Evolutionary conservation across 2,329 filamentous ascomycete species (phyloP), one percentile per base, ranked within the genome.

Genomic region (Ciborinia camelliae): DNA sequence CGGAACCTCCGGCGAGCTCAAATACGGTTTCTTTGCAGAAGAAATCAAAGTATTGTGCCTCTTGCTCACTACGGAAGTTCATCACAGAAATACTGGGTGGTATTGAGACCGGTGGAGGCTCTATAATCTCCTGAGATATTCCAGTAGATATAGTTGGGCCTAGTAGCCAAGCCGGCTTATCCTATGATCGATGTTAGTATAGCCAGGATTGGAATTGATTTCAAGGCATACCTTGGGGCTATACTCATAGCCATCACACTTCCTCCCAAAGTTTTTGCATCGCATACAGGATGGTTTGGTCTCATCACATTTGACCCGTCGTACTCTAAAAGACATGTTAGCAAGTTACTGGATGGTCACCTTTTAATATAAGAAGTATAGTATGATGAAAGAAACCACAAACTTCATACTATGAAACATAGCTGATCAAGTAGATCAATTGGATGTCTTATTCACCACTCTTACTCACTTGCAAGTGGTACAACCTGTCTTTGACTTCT

Each of bases 21-120:
- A 52, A 59, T 4, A 65, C 51, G 5, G 68, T 62, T 53, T 70
- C 67, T 35, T 68, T 63, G 50, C 64, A 64, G 51, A 71, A 72
- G 39, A 67, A 55, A 7, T 66, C 53, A 41, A 71, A 72, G 45
- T 72, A 72, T 12, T 55, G 62, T 59, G 68, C 64, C 39, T 71
- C 68, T 32, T 62, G 50, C 53, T 66, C 52, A 35, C 68, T 62
- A 5, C 63, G 60, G 28, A 72, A 70, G n/a, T 61, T 48, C 10
- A 60, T 41, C 18, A 55, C 51, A 14, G 60, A 55, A 10, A 64
- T 39, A 23, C 35, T 57, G 5, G 51, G 51, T 9, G 61, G 26
- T 15, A 64, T 43, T n/a, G 45, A 43, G 15, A 39, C 12, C 3
- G 37, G n/a, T 2, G 47, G 55, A 9, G 62, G n/a, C n/a, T 48